Evolutionary conservation across 176 grass and related monocot species (phyloP).

Genomic region (Guadua angustifolia): DNA sequence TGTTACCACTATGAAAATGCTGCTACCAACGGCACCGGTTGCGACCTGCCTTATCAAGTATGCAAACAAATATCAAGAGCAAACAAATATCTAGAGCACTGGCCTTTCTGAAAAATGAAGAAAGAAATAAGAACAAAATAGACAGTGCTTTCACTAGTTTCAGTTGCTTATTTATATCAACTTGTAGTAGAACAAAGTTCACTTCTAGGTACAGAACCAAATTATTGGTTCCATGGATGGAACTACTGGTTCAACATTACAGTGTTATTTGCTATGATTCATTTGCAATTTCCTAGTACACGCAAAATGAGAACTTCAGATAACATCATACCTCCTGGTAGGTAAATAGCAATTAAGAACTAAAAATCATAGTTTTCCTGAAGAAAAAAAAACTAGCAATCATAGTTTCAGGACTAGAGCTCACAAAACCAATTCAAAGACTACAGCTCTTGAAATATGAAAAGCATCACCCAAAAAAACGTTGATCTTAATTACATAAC

Average conservation of each 20-base stretch:
- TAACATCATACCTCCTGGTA: not conserved
- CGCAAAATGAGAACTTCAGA: not conserved
- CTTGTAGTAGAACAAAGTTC: not conserved
- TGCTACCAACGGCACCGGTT: not conserved
- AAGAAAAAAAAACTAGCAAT: no score
- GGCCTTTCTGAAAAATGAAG: not conserved
- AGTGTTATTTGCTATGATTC: not conserved
- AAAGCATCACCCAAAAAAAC: not conserved
- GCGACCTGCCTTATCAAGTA: conserved; percentile 25
- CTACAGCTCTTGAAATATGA: not conserved
- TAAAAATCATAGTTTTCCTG: no score
- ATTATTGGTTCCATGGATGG: not conserved
- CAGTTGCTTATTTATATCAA: not conserved
- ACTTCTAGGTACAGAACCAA: not conserved
- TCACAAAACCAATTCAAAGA: not conserved
- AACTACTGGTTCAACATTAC: not conserved
- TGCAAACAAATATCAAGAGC: no score
- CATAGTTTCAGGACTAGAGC: not conserved
- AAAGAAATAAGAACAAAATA: not conserved
- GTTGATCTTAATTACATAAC: not conserved
- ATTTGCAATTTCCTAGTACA: not conserved
- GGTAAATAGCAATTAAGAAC: not conserved
- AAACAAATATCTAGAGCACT: not conserved
- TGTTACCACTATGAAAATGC: conserved; percentile 3
- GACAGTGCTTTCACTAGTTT: not conserved